Base-by-base conservation (phyloP, 2,329 filamentous ascomycete species). In the Madurella fahalii region DNA sequence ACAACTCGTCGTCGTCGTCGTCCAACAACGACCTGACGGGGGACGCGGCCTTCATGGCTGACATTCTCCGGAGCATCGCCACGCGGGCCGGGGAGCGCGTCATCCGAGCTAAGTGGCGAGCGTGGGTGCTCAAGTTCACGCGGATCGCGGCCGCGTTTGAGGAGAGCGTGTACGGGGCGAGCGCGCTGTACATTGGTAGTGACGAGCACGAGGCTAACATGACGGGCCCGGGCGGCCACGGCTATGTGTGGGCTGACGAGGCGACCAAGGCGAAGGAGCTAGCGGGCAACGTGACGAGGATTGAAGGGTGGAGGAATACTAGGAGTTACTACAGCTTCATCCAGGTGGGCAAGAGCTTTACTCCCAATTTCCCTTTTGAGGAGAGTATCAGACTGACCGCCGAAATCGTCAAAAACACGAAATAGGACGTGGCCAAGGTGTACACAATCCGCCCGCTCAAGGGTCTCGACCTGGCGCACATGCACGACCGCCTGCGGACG, bases 281-380 rank as follows among this genome's bases (percentile, higher is more conserved):
- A 39, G 89, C 91, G 15, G 93, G 91, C 2, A 96, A 95, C 58
- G 90, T 94, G 45, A 90, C 89, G 54, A 82, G 94, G 53, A 95
- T 99, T 58, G 94, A 99, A 74, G 94, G 93, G 53, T 99, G 94
- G 94, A 85, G 94, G 62, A 95, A 90, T 60, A 97, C 94, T 1
- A 81, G 94, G 57, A 95, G 90, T 66, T 99, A 99, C 68, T 96
- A 95, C 73, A 91, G 89, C 62, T 97, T 90, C 68, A 93, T 97
- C 60, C 90, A 95, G 76, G 89, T 85, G 71, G 63, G 75, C 13
- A 9, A 37, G 34, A 37, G 34, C 11, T 4, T 42, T 47, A 43
- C 16, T 17, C n/a, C n/a, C 12, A 11, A 31, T 12, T 31, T 34
- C 2, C 46, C 16, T 25, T 47, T 20, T 16, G 40, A 18, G 12